These are phyloP conservation scores for Polyporus tsugae DNA, from an alignment of 1,284 basidiomycete genomes.

Conservation along the genomic window DNA sequence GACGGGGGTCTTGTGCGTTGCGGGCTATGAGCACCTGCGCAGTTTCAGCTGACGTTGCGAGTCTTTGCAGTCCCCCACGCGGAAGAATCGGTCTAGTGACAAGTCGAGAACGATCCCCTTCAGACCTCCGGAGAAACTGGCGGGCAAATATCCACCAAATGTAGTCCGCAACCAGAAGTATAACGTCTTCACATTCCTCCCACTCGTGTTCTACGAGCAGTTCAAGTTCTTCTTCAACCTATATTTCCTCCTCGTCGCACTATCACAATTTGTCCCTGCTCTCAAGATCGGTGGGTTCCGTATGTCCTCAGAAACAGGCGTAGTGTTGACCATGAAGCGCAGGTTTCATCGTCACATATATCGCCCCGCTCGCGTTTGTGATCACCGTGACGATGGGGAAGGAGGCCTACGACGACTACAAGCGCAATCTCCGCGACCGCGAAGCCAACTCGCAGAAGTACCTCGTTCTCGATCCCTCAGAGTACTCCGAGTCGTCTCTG, in stretches of 20 bases:
- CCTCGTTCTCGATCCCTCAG: slow-evolving; percentile 74
- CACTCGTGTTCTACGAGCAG: slow-evolving; percentile 97
- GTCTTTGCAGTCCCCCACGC: slow-evolving; percentile 40
- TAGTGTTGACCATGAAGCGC: slow-evolving; percentile 13
- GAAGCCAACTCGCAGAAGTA: slow-evolving; percentile 97
- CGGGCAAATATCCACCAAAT: slow-evolving; percentile 80
- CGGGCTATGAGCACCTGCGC: background rate
- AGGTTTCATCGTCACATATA: slow-evolving; percentile 97
- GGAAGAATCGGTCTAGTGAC: slow-evolving; percentile 56
- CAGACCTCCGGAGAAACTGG: slow-evolving; percentile 78
- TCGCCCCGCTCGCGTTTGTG: slow-evolving; percentile 96
- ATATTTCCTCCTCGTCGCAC: slow-evolving; percentile 96
- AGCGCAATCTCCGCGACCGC: slow-evolving; percentile 88
- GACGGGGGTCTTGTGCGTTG: background rate
- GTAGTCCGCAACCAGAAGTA: slow-evolving; percentile 98
- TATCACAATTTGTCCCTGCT: slow-evolving; percentile 96
- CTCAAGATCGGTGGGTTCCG: slow-evolving; percentile 86
- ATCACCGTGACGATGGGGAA: slow-evolving; percentile 97
- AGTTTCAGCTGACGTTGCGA: background rate
- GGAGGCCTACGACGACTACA: slow-evolving; percentile 98
- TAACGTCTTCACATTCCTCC: slow-evolving; percentile 93
- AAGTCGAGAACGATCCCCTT: slow-evolving; percentile 84
- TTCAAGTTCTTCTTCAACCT: slow-evolving; percentile 99
- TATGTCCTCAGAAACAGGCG: no score
- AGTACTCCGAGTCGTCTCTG: slow-evolving; percentile 36